phyloP scores from a whole-genome alignment of 2,329 filamentous ascomycete genomes.

The Blumeriella jaapii region DNA sequence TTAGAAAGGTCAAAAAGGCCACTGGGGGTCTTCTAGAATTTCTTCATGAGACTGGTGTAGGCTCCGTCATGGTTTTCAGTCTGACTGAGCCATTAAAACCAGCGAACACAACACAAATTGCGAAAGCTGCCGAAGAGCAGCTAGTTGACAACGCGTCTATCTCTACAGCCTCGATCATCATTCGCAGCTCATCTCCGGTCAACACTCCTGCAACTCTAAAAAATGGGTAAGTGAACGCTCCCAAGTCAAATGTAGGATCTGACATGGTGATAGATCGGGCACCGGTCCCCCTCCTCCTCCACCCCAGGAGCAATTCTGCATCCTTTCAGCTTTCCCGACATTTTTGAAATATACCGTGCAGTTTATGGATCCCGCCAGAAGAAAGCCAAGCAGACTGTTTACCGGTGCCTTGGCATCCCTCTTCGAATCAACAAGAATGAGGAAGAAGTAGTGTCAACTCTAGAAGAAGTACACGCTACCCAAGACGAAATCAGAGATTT shows the following conservation, averaged over 20 bases:
- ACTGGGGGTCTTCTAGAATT: constrained; percentile 3
- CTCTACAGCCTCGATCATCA: constrained; percentile 3
- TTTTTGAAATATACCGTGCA: constrained; percentile 8
- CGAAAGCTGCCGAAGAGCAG: neutral
- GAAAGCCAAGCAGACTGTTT: constrained; percentile 3
- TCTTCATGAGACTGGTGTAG: constrained; percentile 4
- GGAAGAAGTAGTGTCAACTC: neutral
- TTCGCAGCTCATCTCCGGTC: constrained; percentile 4
- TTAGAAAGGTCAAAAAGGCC: constrained; percentile 3
- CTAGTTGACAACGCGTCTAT: neutral
- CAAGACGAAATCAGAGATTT: constrained; percentile 7
- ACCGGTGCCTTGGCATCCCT: constrained; percentile 7
- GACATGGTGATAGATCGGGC: neutral
- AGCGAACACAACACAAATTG: constrained; percentile 5
- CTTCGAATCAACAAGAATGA: constrained; percentile 1
- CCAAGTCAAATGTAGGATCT: neutral
- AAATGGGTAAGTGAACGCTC: neutral
- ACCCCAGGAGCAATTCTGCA: neutral
- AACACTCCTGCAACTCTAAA: neutral
- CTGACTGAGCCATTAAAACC: constrained; percentile 1
- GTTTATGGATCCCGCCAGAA: neutral
- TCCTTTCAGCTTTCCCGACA: constrained; percentile 2
- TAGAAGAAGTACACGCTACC: constrained; percentile 2
- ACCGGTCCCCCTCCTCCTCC: neutral
- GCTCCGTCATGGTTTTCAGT: constrained; percentile 7